A percentile compares a stretch with the other conserved stretches of the same genome.
These are phyloP conservation scores for Clonostachys sp. DNA, from an alignment of 2,329 filamentous ascomycete genomes.

Conservation along the genomic window DNA sequence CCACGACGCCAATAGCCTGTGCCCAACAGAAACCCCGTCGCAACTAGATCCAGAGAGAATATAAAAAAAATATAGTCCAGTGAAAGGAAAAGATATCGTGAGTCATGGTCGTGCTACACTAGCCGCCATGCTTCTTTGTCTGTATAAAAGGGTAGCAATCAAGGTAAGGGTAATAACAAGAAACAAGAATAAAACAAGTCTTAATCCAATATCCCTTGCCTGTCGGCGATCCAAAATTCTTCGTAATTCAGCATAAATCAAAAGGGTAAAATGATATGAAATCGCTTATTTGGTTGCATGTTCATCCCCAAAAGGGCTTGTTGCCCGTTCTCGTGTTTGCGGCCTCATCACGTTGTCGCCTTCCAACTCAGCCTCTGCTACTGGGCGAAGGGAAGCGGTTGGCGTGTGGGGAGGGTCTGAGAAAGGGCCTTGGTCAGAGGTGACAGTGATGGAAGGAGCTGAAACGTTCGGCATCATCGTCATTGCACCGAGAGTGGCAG, in stretches of 20 bases:
- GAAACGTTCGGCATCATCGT: not conserved
- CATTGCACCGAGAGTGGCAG: not conserved
- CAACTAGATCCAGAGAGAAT: not conserved
- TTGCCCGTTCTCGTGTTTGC: constrained; percentile 17
- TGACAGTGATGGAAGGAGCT: not conserved
- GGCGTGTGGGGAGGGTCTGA: not conserved
- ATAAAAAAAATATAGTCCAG: not conserved
- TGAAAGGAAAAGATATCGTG: not conserved
- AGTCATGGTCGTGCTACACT: too few relatives aligned
- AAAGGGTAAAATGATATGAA: not conserved
- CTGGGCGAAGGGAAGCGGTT: constrained; percentile 35
- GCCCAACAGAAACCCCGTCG: too few relatives aligned
- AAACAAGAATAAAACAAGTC: not conserved
- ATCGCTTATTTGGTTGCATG: constrained; percentile 44
- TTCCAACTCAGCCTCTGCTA: constrained; percentile 47
- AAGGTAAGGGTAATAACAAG: not conserved
- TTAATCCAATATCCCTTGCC: not conserved
- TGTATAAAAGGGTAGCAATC: not conserved
- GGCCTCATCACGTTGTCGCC: constrained; percentile 16
- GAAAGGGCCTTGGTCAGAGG: not conserved
- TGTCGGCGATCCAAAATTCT: too few relatives aligned
- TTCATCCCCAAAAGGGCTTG: constrained; percentile 54
- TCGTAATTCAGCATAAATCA: not conserved
- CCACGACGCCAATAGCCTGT: not conserved
- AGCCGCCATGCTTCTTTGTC: too few relatives aligned